phyloP scores from a whole-genome alignment of 345 rosid genomes.

The Eucalyptus coolabah region DNA sequence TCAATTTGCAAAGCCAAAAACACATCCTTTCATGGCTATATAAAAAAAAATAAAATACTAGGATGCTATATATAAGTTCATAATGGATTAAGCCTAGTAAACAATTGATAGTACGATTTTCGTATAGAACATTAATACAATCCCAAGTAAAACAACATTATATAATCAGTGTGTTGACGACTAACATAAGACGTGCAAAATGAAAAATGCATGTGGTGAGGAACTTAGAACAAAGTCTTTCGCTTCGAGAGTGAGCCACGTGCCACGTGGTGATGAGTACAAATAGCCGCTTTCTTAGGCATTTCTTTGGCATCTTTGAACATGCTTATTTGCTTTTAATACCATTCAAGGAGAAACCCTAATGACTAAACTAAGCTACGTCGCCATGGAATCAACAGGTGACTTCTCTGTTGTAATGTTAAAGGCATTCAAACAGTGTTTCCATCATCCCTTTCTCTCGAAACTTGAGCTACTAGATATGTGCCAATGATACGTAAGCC shows the following conservation, averaged over 20 bases:
- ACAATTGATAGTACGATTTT: neutral
- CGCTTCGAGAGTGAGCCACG: neutral
- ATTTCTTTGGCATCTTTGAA: neutral
- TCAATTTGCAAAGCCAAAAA: too few relatives aligned
- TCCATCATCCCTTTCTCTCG: too few relatives aligned
- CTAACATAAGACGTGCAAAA: neutral
- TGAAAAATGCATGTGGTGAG: neutral
- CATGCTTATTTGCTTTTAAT: neutral
- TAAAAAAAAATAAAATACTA: too few relatives aligned
- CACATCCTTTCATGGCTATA: too few relatives aligned
- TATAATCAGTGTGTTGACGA: neutral
- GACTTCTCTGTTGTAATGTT: neutral
- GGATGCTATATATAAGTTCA: neutral
- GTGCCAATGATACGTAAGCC: neutral
- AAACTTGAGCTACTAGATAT: too few relatives aligned
- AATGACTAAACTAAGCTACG: neutral
- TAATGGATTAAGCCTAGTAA: neutral
- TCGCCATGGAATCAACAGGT: neutral
- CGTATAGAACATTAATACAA: neutral
- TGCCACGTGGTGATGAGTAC: neutral
- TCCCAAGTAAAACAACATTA: neutral
- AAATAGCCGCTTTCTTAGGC: neutral
- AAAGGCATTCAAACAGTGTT: neutral
- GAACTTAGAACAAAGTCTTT: neutral
- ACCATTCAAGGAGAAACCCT: neutral